Evolutionary conservation across 306 rosid genomes (phyloP), one percentile per base, ranked within the genome.

Genomic region (Prunus mongolica): DNA sequence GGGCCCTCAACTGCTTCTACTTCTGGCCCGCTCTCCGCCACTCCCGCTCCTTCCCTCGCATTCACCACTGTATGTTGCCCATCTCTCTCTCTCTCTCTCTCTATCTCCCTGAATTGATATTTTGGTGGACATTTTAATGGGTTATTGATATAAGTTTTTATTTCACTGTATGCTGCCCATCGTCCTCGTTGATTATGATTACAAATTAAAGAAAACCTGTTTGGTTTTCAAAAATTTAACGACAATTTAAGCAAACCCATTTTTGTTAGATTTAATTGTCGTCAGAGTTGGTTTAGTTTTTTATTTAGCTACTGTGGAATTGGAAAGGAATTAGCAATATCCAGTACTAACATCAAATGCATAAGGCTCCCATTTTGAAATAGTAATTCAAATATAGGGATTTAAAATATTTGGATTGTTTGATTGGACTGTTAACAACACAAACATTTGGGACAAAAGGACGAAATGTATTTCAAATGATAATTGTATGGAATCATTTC

Each of bases 1-100:
- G 99, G 99, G 98, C 96, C 55, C 84, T 95, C 73, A 95, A 95
- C 73, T 95, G 97, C 90, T 95, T 88, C 86, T 95, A 92, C 91
- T 95, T 95, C 85, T 95, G 97, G 97, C 97, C 99, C 6, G 97
- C 87, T 34, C 95, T 95, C 65, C 93, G 93, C 56, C 86, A 90
- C 65, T 67, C 96, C 13, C 89, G 78, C 70, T 90, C 97, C 20
- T 95, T 88, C 86, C 99, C 99, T 49, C 84, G 79, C 86, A 83
- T 88, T 76, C 87, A 88, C 82, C 92, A 86, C 73, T 95, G 98
- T 91, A 79, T 19, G 86, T 58, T 55, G 8, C 55, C 69, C 0
- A 45, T 27, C 38, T 65, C 16, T 72, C 67, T 67, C 16, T 64
- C 56, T 56, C 66, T 27, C 74, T 19, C 44, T 32, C n/a, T 64